Evolutionary conservation across 208 protist species (phyloP), one percentile per base, ranked within the genome.

Genomic region (Wallacemonas sp.): DNA sequence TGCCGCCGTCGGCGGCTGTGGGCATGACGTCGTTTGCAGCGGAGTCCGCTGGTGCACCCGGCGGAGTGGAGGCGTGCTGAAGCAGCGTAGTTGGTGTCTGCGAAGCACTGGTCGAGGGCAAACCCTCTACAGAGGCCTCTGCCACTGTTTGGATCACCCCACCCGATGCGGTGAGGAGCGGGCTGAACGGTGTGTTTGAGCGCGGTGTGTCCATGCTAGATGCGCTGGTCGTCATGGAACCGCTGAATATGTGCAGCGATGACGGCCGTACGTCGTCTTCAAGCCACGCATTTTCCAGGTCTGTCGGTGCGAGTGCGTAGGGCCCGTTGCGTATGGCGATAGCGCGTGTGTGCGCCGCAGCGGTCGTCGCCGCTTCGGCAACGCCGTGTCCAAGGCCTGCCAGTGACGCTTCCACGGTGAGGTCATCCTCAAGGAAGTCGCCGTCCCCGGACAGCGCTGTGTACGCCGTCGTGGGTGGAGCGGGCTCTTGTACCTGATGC

Each of bases 231-330:
- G 50, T n/a, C n/a, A n/a, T 57, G 50, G 50, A 57, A 15, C 50
- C 50, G 50, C 50, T 57, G 50, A 57, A 57, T 22, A 57, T 57
- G 50, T 57, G 50, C 26, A 57, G 32, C 29, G 50, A 57, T 17
- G 50, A 57, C 10, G 50, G 30, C 5, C 21, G 46, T 10, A 33
- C 46, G 44, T 10, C 44, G 44, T 50, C 22, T 9, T 50, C 44
- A 19, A 26, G 8, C 41, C 24, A 26, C 41, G 41, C 41, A 8
- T 12, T 21, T 21, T 6, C 6, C 41, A 5, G 5, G 6, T 24
- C 41, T 21, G 41, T 46, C 41, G 9, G 41, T n/a, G n/a, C n/a
- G n/a, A n/a, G n/a, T n/a, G 15, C 41, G 41, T 21, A 8, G 41
- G 41, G 15, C 17, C 19, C 10, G 41, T 19, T 6, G 41, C 41